Evolutionary conservation across 2,329 filamentous ascomycete species (phyloP), one percentile per base, ranked within the genome.

Genomic region (Aureobasidium pullulans): DNA sequence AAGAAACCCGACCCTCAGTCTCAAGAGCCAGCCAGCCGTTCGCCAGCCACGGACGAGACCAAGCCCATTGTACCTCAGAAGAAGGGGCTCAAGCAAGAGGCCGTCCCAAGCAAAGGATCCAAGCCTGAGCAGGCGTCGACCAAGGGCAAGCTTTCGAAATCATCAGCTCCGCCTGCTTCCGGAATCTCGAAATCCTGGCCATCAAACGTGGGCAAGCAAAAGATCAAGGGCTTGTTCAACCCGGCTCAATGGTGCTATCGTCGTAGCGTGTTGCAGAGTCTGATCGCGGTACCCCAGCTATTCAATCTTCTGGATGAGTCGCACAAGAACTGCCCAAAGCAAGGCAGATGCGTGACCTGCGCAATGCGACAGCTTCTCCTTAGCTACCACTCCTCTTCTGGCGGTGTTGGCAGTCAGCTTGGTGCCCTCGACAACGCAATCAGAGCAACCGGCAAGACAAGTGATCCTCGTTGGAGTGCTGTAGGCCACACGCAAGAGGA

Each of bases 221-320:
- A 48, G 9, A 34, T 54, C 32, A 59, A 56, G 15, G 65, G 64
- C 19, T 23, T 66, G 31, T 9, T 10, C 15, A 67, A 67, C 15
- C 60, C 62, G 8, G 40, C 48, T 29, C 54, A 58, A 7, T 61
- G 47, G 42, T 67, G 65, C 50, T 67, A 67, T 50, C 65, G 65
- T 28, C 60, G 62, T 16, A 60, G 59, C 28, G 56, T 63, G 6
- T 47, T 65, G 2, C 65, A 67, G 28, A 43, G 42, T 19, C 44
- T 63, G 7, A 63, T 50, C 39, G 61, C 44, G 57, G 61, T 54
- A 10, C 63, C 52, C 44, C 64, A 58, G n/a, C 62, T 56, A 48
- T 66, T 57, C 60, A 63, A 63, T 59, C 5, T 62, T 37, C 37
- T 66, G 60, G 53, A 57, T 50, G 48, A 54, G 0, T 36, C 32